phyloP scores from a whole-genome alignment of 345 rosid genomes.

The Eucalyptus viminalis region DNA sequence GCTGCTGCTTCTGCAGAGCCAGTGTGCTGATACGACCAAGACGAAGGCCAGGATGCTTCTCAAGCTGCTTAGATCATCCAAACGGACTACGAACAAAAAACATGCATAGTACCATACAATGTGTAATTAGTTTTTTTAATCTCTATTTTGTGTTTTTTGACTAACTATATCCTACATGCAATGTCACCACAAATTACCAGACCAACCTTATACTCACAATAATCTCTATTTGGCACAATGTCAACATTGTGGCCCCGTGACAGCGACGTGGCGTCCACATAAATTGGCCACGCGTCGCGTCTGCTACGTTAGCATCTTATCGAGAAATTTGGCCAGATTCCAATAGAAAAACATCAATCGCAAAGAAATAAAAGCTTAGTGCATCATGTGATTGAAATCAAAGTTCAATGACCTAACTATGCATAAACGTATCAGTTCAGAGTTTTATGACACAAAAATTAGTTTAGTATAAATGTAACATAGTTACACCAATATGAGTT shows the following conservation, averaged over 20 bases:
- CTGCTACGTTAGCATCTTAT: background rate
- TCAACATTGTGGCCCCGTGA: background rate
- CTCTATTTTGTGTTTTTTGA: background rate
- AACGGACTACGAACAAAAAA: background rate
- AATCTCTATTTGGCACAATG: background rate
- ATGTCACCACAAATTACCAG: background rate
- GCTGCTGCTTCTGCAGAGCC: slow-evolving; percentile 5
- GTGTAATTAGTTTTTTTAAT: background rate
- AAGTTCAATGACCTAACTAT: background rate
- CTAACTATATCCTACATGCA: background rate
- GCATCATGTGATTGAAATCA: background rate
- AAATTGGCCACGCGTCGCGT: background rate
- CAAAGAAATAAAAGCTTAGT: background rate
- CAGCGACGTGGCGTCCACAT: background rate
- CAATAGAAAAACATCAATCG: background rate
- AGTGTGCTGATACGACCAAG: background rate
- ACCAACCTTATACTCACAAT: background rate
- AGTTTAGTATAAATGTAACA: background rate
- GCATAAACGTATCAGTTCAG: background rate
- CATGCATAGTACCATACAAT: background rate
- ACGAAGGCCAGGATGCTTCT: slow-evolving; percentile 5
- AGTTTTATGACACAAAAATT: background rate
- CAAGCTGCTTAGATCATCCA: background rate
- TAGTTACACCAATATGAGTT: background rate
- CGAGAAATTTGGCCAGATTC: background rate